Evolutionary conservation across 148 eudicot genomes (phyloP), one percentile per base, ranked within the genome.

Genomic region (Camellia lanceoleosa): DNA sequence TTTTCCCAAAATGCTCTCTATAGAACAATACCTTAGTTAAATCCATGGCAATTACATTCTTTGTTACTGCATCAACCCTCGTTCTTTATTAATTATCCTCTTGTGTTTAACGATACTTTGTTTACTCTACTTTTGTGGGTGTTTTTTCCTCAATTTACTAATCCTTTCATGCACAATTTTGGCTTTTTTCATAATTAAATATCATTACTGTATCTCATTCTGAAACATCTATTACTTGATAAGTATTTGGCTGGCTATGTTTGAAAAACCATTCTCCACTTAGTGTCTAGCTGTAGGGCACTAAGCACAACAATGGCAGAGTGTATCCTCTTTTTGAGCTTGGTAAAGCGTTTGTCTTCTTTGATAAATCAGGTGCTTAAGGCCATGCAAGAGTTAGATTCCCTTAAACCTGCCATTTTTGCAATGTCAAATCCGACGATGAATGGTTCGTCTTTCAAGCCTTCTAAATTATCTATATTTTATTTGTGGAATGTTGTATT

Each of bases 401-500:
- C 92, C 80, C 75, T 85, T 70, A 93, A 89, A 82, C 99, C 98
- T 85, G 97, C 98, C 81, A 91, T 96, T 47, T 96, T 96, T 86
- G 95, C 99, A 18, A 96, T 96, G 99, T 96, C 99, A 81, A 96
- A 96, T 90, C 99, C 99, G 56, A 94, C 99, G 52, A 74, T 76
- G 80, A 96, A 96, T 74, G 99, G 99, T 94, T 81, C 82, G 93
- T 82, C 44, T 71, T 71, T 63, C 19, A 63, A 58, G 16, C 76
- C n/a, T 20, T 77, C 77, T 73, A 6, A 81, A 30, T 30, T 4
- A 78, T 72, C 64, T 30, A 2, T 49, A 30, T 62, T 19, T 5
- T n/a, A 15, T 74, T 47, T n/a, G 43, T 59, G 68, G 20, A 14
- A 38, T 15, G 30, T 54, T 15, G 77, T 44, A 38, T 55, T 38